phyloP scores from a whole-genome alignment of 176 grass and related monocot genomes.

The Oryza coarctata region DNA sequence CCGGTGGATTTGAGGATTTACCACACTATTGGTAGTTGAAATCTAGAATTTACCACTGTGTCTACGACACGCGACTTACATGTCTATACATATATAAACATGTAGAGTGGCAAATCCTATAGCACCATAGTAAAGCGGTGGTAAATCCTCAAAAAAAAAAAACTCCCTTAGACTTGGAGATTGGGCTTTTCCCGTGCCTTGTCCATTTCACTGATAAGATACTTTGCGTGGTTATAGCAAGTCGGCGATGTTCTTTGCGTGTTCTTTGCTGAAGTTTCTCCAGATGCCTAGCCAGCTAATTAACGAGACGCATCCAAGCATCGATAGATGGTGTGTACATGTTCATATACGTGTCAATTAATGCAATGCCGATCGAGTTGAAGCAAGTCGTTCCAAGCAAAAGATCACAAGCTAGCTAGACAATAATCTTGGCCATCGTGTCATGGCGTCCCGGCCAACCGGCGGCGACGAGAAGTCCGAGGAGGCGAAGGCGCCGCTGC shows the following conservation, averaged over 20 bases:
- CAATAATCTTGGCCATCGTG: too few relatives aligned
- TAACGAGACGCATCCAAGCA: not conserved
- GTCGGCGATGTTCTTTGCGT: constrained; percentile 19
- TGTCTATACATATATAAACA: too few relatives aligned
- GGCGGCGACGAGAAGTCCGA: constrained; percentile 34
- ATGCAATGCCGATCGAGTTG: not conserved
- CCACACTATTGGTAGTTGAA: too few relatives aligned
- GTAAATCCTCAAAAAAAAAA: too few relatives aligned
- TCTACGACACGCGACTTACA: too few relatives aligned
- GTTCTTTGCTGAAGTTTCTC: not conserved
- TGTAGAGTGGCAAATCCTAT: too few relatives aligned
- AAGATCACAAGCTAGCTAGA: too few relatives aligned
- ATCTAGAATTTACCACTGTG: too few relatives aligned
- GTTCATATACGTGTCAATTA: not conserved
- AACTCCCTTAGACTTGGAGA: too few relatives aligned
- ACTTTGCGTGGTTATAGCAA: not conserved
- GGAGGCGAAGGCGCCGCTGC: constrained; percentile 24
- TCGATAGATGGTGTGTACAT: not conserved
- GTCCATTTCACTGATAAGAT: not conserved
- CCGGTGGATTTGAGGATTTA: too few relatives aligned
- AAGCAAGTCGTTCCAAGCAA: not conserved
- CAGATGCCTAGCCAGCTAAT: not conserved
- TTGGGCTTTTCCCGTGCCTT: not conserved
- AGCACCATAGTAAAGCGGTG: too few relatives aligned
- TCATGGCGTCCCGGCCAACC: constrained; percentile 11